Evolutionary conservation across 2,329 filamentous ascomycete species (phyloP).

Genomic region (Coniochaeta prunicola): DNA sequence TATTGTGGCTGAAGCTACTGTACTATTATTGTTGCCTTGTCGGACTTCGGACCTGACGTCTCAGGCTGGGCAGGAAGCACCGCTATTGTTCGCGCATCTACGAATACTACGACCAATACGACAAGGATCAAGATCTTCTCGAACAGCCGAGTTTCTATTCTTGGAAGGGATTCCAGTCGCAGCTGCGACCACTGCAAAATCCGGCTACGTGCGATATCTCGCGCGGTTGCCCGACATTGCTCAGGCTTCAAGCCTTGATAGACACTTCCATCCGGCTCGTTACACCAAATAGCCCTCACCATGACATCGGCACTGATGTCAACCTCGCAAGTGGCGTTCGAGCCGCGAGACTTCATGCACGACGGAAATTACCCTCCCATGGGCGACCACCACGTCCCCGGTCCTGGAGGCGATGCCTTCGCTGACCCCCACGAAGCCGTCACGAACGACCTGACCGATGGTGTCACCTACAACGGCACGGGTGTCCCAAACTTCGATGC

Average conservation of each 20-base stretch:
- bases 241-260: neutral
- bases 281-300: neutral
- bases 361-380: conserved; percentile 40
- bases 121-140: neutral
- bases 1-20: neutral
- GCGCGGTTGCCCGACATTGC: neutral
- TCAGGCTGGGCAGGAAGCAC: neutral
- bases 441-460: conserved; percentile 22
- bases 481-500: conserved; percentile 16
- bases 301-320: neutral
- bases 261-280: neutral
- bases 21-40: neutral
- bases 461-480: conserved; percentile 24
- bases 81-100: neutral
- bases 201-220: neutral
- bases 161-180: neutral
- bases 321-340: conserved; percentile 42
- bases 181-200: neutral
- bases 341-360: conserved; percentile 40
- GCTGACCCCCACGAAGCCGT: conserved; percentile 32
- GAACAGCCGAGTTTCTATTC: neutral
- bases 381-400: conserved; percentile 31
- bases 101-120: neutral
- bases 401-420: conserved; percentile 26
- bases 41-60: neutral